A percentile compares a stretch with the other conserved stretches of the same genome.
phyloP scores from a whole-genome alignment of 805 yeast species.

The Candida namnaoensis region DNA sequence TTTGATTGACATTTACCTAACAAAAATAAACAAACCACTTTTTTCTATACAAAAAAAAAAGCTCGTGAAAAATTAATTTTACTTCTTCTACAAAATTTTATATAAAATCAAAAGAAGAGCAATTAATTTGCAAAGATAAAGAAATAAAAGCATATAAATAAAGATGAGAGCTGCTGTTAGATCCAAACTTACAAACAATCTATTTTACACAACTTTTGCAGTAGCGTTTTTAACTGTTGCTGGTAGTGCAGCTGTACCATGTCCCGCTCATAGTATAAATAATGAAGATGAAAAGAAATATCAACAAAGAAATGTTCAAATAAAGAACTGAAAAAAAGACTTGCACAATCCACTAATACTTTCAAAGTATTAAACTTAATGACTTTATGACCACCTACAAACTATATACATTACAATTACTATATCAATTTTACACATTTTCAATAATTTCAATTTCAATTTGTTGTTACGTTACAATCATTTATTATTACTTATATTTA shows the following conservation, averaged over 20 bases:
- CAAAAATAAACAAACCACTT: too few relatives aligned
- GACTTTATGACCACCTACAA: not conserved
- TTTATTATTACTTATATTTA: not conserved
- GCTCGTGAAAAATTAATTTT: too few relatives aligned
- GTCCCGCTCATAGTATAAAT: conserved; percentile 33
- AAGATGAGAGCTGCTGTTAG: conserved; percentile 45
- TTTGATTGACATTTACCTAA: too few relatives aligned
- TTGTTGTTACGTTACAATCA: too few relatives aligned
- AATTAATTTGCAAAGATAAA: not conserved
- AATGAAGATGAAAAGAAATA: conserved; percentile 27
- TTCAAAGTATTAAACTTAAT: too few relatives aligned
- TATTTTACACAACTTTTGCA: conserved; percentile 53
- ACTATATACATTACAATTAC: not conserved
- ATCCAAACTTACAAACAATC: conserved; percentile 39
- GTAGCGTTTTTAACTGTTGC: conserved; percentile 44
- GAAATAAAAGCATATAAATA: not conserved
- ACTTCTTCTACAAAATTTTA: too few relatives aligned
- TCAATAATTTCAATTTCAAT: too few relatives aligned
- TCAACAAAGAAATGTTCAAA: conserved; percentile 2
- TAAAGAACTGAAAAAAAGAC: not conserved
- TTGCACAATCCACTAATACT: too few relatives aligned
- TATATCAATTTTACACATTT: not conserved
- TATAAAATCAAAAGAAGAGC: not conserved
- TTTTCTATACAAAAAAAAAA: too few relatives aligned
- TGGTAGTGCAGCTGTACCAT: conserved; percentile 30